phyloP scores from a whole-genome alignment of 257 asterid genomes.

The Rhazya stricta region DNA sequence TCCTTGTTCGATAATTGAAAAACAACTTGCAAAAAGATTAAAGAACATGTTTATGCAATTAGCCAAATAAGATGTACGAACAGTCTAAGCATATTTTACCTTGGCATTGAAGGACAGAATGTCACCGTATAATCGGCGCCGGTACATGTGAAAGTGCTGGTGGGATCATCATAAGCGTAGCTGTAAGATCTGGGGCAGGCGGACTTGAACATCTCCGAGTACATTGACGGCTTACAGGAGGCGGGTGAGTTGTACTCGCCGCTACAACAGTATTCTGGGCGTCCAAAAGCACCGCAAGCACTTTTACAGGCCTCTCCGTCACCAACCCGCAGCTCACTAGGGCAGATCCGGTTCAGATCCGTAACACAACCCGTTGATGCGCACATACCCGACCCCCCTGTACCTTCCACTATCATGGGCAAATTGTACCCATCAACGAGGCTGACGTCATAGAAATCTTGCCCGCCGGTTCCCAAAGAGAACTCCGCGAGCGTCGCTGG shows the following conservation, averaged over 20 bases:
- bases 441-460: conserved; percentile 86
- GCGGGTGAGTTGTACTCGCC: conserved; percentile 83
- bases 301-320: conserved; percentile 76
- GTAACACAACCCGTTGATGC: conserved; percentile 92
- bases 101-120: conserved; percentile 80
- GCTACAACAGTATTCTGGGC: conserved; percentile 83
- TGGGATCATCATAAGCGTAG: conserved; percentile 95
- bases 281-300: conserved; percentile 88
- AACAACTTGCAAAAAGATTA: background rate
- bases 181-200: conserved; percentile 88
- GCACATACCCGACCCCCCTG: conserved; percentile 86
- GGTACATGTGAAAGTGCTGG: conserved; percentile 89
- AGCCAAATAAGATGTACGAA: background rate
- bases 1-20: background rate
- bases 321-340: conserved; percentile 65
- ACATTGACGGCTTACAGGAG: conserved; percentile 72
- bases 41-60: background rate
- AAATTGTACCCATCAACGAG: conserved; percentile 92
- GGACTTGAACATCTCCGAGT: conserved; percentile 73
- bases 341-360: conserved; percentile 87
- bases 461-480: conserved; percentile 63
- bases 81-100: conserved; percentile 31
- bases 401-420: conserved; percentile 70
- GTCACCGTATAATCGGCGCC: conserved; percentile 83
- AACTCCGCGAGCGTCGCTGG: conserved; percentile 95